These are phyloP conservation scores for Lentinula aciculospora DNA, from an alignment of 768 basidiomycete species.

Conservation along the genomic window DNA sequence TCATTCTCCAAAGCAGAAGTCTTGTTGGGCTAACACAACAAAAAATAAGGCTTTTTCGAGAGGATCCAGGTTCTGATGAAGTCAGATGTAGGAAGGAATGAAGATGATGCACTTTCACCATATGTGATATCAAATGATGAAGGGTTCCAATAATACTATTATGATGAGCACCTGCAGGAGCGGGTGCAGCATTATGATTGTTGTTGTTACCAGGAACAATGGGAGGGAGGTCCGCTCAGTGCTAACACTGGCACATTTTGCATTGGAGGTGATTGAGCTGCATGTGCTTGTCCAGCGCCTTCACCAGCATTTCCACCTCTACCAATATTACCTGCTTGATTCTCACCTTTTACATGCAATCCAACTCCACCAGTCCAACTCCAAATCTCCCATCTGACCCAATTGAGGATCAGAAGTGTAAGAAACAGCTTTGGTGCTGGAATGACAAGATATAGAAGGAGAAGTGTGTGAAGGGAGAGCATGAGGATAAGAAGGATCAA, in stretches of 20 bases:
- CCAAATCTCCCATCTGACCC: slow-evolving; percentile 77
- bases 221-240: slow-evolving; percentile 3
- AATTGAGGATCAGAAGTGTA: slow-evolving; percentile 56
- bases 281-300: background rate
- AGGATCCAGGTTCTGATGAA: slow-evolving; percentile 36
- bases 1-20: slow-evolving; percentile 8
- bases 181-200: too few species aligned
- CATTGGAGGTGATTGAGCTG: background rate
- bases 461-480: slow-evolving; percentile 59
- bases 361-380: slow-evolving; percentile 51
- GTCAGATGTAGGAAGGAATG: background rate
- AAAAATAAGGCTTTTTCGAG: slow-evolving; percentile 51
- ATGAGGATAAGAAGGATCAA: slow-evolving; percentile 62
- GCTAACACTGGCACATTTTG: slow-evolving; percentile 8
- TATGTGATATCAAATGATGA: slow-evolving; percentile 48
- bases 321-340: slow-evolving; percentile 25
- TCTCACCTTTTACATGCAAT: slow-evolving; percentile 20
- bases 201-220: background rate
- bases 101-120: slow-evolving; percentile 45
- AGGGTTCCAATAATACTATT: slow-evolving; percentile 38
- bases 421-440: slow-evolving; percentile 70
- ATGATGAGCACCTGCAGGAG: too few species aligned
- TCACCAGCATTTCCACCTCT: slow-evolving; percentile 16
- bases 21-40: slow-evolving; percentile 28
- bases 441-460: slow-evolving; percentile 73